Conservation (phyloP, 2,329 filamentous ascomycete species). For the Phaeosphaeriaceae sp. region DNA sequence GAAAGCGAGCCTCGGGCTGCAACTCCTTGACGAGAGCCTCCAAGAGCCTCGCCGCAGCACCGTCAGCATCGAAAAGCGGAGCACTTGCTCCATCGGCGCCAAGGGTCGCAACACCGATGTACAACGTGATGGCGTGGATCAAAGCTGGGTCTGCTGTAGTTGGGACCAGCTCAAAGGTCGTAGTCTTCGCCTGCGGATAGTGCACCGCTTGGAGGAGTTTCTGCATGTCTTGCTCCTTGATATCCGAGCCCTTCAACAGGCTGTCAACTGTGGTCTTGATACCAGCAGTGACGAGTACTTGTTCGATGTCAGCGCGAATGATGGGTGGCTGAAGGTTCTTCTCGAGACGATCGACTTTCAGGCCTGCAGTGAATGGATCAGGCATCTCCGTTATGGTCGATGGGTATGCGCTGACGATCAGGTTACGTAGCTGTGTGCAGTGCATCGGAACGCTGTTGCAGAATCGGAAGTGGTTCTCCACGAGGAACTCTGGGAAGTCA, state of each 20-base stretch:
- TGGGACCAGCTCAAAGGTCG: constrained; percentile 71
- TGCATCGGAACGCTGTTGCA: constrained; percentile 83
- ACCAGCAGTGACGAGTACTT: constrained; percentile 58
- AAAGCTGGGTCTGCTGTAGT: constrained; percentile 74
- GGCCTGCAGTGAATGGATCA: constrained; percentile 74
- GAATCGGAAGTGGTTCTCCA: constrained; percentile 83
- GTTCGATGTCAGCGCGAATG: constrained; percentile 69
- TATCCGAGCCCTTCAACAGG: constrained; percentile 61
- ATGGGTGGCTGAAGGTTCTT: constrained; percentile 74
- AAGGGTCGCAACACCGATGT: constrained; percentile 78
- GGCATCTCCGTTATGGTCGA: constrained; percentile 74
- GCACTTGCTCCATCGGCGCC: constrained; percentile 65
- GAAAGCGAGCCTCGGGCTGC: constrained; percentile 80
- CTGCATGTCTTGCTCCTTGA: constrained; percentile 76
- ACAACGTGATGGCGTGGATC: constrained; percentile 83
- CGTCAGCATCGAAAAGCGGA: constrained; percentile 69
- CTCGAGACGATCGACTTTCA: constrained; percentile 79
- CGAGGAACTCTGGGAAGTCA: constrained; percentile 92
- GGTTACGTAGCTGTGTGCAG: constrained; percentile 86
- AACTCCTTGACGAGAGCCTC: constrained; percentile 79
- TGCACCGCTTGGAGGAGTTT: constrained; percentile 79
- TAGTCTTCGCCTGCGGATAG: constrained; percentile 64
- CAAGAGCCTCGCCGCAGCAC: constrained; percentile 75
- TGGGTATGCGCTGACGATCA: constrained; percentile 83
- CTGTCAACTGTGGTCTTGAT: constrained; percentile 64